phyloP scores from a whole-genome alignment of 73 alveolate species.

The Symbiodinium natans region DNA sequence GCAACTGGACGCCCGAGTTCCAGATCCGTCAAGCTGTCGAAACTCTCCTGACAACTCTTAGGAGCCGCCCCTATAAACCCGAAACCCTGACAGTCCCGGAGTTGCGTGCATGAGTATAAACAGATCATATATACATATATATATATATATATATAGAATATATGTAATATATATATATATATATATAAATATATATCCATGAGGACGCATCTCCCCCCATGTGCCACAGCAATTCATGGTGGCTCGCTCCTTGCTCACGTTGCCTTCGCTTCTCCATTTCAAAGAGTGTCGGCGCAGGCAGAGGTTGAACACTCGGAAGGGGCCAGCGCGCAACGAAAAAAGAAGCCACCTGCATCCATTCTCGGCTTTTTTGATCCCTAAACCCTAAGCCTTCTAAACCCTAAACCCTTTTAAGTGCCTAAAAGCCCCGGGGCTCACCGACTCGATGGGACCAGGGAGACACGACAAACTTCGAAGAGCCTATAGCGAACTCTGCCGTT shows the following conservation, averaged over 20 bases:
- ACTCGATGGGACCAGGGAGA: no score
- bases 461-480: no score
- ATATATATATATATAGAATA: not conserved
- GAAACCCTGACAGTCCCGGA: not conserved
- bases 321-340: not conserved
- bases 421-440: no score
- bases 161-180: not conserved
- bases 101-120: not conserved
- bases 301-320: constrained; percentile 10
- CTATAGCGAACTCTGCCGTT: no score
- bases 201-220: no score
- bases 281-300: not conserved
- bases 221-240: no score
- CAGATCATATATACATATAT: not conserved
- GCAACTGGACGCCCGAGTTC: not conserved
- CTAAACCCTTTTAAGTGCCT: no score
- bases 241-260: not conserved
- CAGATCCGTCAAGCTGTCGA: not conserved
- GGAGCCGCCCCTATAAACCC: not conserved
- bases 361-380: no score
- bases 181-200: not conserved
- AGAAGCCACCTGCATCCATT: not conserved
- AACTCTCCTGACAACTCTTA: not conserved
- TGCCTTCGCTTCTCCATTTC: not conserved
- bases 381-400: no score